Conservation (phyloP, 1,284 basidiomycete genomes). For the Puccinia triticina region DNA sequence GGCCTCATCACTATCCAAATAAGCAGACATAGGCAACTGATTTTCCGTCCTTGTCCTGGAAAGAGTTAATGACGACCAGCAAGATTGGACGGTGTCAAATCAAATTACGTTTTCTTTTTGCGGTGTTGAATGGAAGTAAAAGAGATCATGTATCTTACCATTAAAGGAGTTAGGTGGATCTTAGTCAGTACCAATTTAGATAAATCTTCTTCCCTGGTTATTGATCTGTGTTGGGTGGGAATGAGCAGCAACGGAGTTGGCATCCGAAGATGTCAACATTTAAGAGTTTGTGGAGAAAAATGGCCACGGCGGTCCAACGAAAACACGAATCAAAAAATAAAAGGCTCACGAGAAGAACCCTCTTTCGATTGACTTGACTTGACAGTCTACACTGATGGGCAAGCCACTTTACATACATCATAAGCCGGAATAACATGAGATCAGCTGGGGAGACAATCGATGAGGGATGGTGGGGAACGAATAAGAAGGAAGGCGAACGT, state of each 20-base stretch:
- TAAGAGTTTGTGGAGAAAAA: no score
- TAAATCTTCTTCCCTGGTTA: constrained; percentile 2
- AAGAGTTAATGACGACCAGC: background rate
- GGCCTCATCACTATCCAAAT: no score
- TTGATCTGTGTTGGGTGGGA: background rate
- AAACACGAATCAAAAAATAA: background rate
- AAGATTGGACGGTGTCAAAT: background rate
- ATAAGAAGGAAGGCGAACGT: constrained; percentile 7
- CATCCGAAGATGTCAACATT: no score
- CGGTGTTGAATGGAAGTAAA: no score
- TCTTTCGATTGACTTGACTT: constrained; percentile 20
- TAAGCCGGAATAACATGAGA: no score
- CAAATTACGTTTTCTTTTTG: no score
- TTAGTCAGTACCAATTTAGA: constrained; percentile 7
- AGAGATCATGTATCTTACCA: background rate
- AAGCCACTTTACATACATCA: constrained; percentile 15
- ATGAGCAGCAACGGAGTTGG: background rate
- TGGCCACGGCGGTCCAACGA: no score
- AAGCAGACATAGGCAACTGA: constrained; percentile 17
- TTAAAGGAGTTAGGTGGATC: constrained; percentile 24
- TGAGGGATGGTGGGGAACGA: background rate
- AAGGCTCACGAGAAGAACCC: constrained; percentile 24
- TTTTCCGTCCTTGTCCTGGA: constrained; percentile 21
- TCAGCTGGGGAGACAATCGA: background rate
- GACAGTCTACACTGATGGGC: constrained; percentile 18